Evolutionary conservation across 352 stramenopile genomes (phyloP).

Genomic region (Globisporangium takayamanum): DNA sequence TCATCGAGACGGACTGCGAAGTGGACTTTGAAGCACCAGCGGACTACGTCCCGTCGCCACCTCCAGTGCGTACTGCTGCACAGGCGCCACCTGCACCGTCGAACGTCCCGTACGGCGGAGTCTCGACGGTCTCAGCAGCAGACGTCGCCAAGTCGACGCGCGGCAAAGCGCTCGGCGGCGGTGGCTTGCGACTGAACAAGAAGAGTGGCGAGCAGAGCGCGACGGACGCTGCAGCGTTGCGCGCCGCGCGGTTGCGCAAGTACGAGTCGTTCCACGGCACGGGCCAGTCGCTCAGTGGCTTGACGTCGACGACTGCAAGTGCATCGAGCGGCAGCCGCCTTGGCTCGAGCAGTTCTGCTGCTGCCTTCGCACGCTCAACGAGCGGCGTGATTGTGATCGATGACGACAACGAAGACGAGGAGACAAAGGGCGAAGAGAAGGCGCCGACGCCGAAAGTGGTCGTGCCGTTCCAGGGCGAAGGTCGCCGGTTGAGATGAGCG

Average conservation of each 20-base stretch:
- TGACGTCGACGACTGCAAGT: slow-evolving; percentile 22
- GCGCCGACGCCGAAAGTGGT: slow-evolving; percentile 23
- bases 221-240: slow-evolving; percentile 60
- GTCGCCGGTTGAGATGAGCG: slow-evolving; percentile 46
- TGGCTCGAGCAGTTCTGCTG: slow-evolving; percentile 19
- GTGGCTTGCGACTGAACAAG: slow-evolving; percentile 62
- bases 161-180: slow-evolving; percentile 20
- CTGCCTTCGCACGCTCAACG: slow-evolving; percentile 1
- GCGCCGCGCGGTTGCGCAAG: slow-evolving; percentile 63
- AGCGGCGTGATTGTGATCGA: slow-evolving; percentile 10
- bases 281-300: slow-evolving; percentile 62
- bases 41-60: slow-evolving; percentile 61
- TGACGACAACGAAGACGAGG: slow-evolving; percentile 32
- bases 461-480: slow-evolving; percentile 62
- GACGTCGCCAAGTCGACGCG: slow-evolving; percentile 8
- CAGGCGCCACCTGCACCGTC: slow-evolving; percentile 31
- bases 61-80: slow-evolving; percentile 17
- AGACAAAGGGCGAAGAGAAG: slow-evolving; percentile 24
- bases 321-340: slow-evolving; percentile 16
- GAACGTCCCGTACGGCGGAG: slow-evolving; percentile 59
- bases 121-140: slow-evolving; percentile 6
- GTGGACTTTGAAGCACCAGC: slow-evolving; percentile 98
- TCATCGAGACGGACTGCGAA: slow-evolving; percentile 99
- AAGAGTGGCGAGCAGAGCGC: slow-evolving; percentile 47
- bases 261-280: slow-evolving; percentile 84